Percentiles rank a stretch among this genome's conserved stretches.
These are phyloP conservation scores for Geotrichum cucujoidarum DNA, from an alignment of 1,139 yeast genomes.

Conservation along the genomic window DNA sequence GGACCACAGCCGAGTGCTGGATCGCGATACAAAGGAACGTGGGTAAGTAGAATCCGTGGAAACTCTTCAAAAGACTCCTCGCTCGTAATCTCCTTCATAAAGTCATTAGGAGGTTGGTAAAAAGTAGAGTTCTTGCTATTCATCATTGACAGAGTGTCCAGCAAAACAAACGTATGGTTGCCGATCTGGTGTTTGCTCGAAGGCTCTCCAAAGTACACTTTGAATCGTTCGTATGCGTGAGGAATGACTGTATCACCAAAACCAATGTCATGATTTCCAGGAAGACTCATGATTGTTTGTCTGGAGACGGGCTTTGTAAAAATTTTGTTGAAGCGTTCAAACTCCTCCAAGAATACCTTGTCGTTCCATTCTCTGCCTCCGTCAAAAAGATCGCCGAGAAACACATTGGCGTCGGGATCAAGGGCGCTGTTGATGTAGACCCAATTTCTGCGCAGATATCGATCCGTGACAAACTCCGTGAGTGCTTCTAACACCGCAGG, in stretches of 20 bases:
- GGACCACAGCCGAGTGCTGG: constrained; percentile 58
- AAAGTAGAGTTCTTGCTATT: constrained; percentile 44
- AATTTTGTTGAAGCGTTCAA: constrained; percentile 57
- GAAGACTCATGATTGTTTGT: constrained; percentile 53
- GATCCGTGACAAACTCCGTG: constrained; percentile 52
- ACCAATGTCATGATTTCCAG: constrained; percentile 97
- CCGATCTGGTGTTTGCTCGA: constrained; percentile 57
- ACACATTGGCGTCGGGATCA: constrained; percentile 71
- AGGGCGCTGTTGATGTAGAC: constrained; percentile 52
- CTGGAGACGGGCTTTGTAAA: constrained; percentile 49
- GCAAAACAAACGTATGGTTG: constrained; percentile 67
- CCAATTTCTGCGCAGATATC: constrained; percentile 76
- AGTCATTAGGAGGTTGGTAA: constrained; percentile 41
- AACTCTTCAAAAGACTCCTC: constrained; percentile 28
- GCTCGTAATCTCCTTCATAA: constrained; percentile 31
- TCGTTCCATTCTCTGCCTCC: constrained; percentile 91
- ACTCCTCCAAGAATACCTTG: constrained; percentile 67
- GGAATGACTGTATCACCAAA: constrained; percentile 64
- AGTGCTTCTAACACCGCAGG: constrained; percentile 31
- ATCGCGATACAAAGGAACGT: constrained; percentile 72
- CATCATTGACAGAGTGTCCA: constrained; percentile 79
- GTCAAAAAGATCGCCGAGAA: constrained; percentile 87
- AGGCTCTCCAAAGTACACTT: constrained; percentile 65
- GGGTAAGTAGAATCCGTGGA: constrained; percentile 71
- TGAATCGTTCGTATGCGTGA: constrained; percentile 56